Evolutionary conservation across 306 rosid species (phyloP), one percentile per base, ranked within the genome.

Genomic region (Cicer cuneatum): DNA sequence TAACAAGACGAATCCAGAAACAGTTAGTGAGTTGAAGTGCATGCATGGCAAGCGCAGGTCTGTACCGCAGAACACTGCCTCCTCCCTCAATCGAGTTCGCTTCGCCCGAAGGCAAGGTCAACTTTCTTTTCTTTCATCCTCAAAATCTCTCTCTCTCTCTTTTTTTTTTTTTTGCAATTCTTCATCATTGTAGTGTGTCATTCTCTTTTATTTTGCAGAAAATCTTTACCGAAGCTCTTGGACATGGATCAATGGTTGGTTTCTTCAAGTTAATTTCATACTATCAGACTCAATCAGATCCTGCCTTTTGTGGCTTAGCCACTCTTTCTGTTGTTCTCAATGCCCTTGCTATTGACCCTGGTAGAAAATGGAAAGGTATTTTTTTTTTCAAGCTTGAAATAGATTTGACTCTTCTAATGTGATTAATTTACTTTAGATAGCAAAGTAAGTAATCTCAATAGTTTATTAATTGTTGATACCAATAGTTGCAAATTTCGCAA

Each of bases 361-460:
- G 98, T 24, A 72, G 98, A 41, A 94, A 94, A 86, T 94, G 98
- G 98, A 94, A 94, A 88, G 98, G 98, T 91, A 7, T 10, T 8
- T 72, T 12, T 39, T 7, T 61, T 5, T 49, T 33, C 29, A n/a
- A 45, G 4, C 0, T 2, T 14, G 54, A 6, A n/a, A 29, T 29
- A 29, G 7, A n/a, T 13, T 48, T 48, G 19, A 48, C 8, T 48
- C 7, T 48, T 48, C 19, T 48, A 2, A 3, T 10, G 21, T 56
- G 39, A 56, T 21, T 52, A 52, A 8, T 52, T 18, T 53, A 16
- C 35, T 8, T 53, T 53, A 53, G 24, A 8, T 53, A 2, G 33
- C 33, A 24, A 24, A 24, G 33, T 24, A 24, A 24, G 33, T 24
- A 1, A 1, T 21, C 24, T 39, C 42, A 39, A 5, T 39, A 1